phyloP scores from a whole-genome alignment of 139 green algal species.

The Coelastrella sp. region DNA sequence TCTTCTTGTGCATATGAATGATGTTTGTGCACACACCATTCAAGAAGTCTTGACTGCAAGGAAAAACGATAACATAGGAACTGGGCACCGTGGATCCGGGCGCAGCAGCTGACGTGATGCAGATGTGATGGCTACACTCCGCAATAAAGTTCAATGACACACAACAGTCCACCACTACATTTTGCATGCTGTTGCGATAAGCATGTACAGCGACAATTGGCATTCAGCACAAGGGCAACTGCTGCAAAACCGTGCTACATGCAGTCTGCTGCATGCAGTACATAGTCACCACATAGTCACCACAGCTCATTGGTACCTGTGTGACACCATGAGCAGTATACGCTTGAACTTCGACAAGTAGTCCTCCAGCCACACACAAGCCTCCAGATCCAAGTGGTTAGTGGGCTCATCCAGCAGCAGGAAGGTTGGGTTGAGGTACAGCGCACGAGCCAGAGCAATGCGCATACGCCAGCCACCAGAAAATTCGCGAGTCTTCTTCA shows the following conservation, averaged over 20 bases:
- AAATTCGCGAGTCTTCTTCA: conserved; percentile 91
- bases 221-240: background rate
- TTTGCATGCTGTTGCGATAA: too few species aligned
- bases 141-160: too few species aligned
- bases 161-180: too few species aligned
- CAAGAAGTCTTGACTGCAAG: conserved; percentile 91
- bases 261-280: background rate
- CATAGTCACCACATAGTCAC: background rate
- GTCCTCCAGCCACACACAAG: conserved; percentile 98
- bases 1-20: conserved; percentile 93
- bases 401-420: conserved; percentile 88
- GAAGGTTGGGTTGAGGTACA: conserved; percentile 94
- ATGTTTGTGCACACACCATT: conserved; percentile 99
- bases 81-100: too few species aligned
- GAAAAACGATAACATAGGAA: background rate
- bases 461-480: conserved; percentile 97
- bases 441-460: conserved; percentile 92
- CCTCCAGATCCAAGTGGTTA: conserved; percentile 85
- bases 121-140: too few species aligned
- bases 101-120: too few species aligned
- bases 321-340: conserved; percentile 91
- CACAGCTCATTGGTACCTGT: conserved; percentile 59
- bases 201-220: too few species aligned
- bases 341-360: conserved; percentile 90
- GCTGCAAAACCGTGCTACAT: background rate